Conservation (phyloP, 495 filamentous ascomycete species). For the Aspergillus egyptiacus region DNA sequence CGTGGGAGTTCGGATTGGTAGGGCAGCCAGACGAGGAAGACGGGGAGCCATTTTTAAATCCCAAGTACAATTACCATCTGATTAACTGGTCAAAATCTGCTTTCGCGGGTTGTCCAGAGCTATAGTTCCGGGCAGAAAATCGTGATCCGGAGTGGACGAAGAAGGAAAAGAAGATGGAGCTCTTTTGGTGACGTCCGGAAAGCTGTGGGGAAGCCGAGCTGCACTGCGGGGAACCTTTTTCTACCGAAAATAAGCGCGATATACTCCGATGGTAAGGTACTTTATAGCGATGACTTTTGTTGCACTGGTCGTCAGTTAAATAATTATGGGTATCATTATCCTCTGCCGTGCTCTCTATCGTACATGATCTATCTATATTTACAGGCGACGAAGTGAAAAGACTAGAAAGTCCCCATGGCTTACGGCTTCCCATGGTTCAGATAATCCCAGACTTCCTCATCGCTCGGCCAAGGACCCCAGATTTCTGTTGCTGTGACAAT, state of each 20-base stretch:
- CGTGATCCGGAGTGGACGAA: no score
- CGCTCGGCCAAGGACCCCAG: constrained; percentile 51
- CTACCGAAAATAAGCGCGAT: constrained; percentile 19
- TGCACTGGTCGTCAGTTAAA: no score
- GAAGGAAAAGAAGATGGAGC: background rate
- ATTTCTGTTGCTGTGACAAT: constrained; percentile 39
- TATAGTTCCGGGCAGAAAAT: no score
- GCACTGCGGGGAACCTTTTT: constrained; percentile 17
- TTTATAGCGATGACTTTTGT: constrained; percentile 7
- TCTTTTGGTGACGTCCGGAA: constrained; percentile 5
- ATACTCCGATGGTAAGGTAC: background rate
- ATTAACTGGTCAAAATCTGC: constrained; percentile 1
- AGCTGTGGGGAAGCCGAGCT: constrained; percentile 19
- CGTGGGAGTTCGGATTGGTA: constrained; percentile 17
- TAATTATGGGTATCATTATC: constrained; percentile 3
- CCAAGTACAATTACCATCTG: constrained; percentile 8
- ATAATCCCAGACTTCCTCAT: constrained; percentile 48
- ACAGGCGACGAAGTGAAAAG: constrained; percentile 15
- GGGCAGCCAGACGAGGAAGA: constrained; percentile 23
- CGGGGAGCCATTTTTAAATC: constrained; percentile 28
- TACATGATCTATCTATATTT: constrained; percentile 22
- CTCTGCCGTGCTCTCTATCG: constrained; percentile 1
- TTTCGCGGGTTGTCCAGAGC: background rate
- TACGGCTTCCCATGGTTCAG: constrained; percentile 13
- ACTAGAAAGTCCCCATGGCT: background rate